Conservation (phyloP, 129 eudicot genomes). For the Arctium minus region DNA sequence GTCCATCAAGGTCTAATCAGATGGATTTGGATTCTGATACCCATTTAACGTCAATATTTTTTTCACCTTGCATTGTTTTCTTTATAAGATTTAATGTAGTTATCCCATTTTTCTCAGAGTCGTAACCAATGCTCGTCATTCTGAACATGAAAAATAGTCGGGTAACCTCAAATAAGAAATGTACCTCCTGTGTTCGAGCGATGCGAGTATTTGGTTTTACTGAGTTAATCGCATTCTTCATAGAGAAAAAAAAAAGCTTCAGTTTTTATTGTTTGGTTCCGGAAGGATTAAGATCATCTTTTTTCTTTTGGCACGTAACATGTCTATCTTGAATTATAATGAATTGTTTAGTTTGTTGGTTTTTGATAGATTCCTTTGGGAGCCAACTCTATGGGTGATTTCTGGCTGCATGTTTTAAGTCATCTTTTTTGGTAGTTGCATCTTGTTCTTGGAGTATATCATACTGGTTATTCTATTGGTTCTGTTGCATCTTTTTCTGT, state of each 20-base stretch:
- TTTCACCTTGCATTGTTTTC: not conserved
- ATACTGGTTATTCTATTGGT: not conserved
- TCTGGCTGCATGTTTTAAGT: not conserved
- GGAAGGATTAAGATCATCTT: not conserved
- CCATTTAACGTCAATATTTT: not conserved
- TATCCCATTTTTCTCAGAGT: not conserved
- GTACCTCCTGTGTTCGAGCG: not conserved
- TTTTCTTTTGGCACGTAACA: not conserved
- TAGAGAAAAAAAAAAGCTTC: not conserved
- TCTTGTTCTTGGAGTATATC: not conserved
- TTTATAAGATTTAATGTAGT: not conserved
- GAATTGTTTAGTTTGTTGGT: not conserved
- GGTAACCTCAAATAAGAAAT: not conserved
- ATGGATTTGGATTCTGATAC: slow-evolving; percentile 10
- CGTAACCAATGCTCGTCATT: not conserved
- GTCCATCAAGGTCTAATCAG: not conserved
- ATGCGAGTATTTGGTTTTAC: not conserved
- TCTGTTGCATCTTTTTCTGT: not conserved
- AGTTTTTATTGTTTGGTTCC: not conserved
- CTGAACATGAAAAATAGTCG: not conserved
- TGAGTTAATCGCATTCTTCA: not conserved
- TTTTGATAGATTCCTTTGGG: slow-evolving; percentile 1
- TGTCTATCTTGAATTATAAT: not conserved
- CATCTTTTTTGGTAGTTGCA: not conserved
- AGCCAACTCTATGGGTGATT: not conserved